Conservation (phyloP, 2,329 filamentous ascomycete genomes). For the Sporothrix brunneoviolacea region DNA sequence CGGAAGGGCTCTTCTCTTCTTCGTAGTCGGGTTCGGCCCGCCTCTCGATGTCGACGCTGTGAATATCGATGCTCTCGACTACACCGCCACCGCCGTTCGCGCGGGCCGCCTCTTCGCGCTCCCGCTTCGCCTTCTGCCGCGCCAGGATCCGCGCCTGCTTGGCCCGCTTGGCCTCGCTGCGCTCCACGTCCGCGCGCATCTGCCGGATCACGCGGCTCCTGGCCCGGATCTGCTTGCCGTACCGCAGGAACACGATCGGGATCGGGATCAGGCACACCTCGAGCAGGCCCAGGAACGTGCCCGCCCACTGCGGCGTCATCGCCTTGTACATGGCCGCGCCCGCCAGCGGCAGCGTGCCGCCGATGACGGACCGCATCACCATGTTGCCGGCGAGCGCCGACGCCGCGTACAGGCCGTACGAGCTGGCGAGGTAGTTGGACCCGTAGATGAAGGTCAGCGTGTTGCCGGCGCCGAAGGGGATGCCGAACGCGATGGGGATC, state of each 20-base stretch:
- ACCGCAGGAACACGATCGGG: constrained; percentile 64
- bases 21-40: constrained; percentile 1
- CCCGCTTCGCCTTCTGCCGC: constrained; percentile 12
- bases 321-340: constrained; percentile 62
- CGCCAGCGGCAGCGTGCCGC: constrained; percentile 64
- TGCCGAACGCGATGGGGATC: constrained; percentile 63
- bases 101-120: constrained; percentile 2
- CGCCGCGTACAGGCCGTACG: constrained; percentile 71
- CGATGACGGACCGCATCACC: constrained; percentile 60
- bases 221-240: constrained; percentile 42
- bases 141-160: constrained; percentile 19
- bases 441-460: constrained; percentile 72
- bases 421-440: constrained; percentile 66
- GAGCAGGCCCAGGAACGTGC: constrained; percentile 61
- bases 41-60: constrained; percentile 10
- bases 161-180: constrained; percentile 22
- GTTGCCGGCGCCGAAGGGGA: constrained; percentile 71
- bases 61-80: background rate
- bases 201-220: constrained; percentile 38
- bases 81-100: background rate
- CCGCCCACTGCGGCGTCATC: constrained; percentile 67
- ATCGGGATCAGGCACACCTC: constrained; percentile 68
- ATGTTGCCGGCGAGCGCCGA: constrained; percentile 71
- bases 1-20: background rate
- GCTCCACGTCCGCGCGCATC: constrained; percentile 35